Evolutionary conservation across 768 basidiomycete species (phyloP), one percentile per base, ranked within the genome.

Genomic region (Mrakia gelida): DNA sequence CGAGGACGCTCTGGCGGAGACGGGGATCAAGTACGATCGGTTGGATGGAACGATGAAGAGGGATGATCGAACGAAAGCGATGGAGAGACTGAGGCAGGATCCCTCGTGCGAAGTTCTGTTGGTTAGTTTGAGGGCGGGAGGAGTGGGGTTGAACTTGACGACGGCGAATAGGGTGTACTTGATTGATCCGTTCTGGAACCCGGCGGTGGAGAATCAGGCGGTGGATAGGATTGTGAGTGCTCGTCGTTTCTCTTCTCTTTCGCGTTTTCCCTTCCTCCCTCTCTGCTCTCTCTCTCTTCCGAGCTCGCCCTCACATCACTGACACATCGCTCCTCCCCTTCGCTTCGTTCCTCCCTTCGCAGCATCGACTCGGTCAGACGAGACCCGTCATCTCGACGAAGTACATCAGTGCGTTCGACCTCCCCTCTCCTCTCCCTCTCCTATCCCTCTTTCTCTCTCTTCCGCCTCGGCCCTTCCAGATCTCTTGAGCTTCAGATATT

Each of bases 111-210:
- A 99, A 86, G 93, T 99, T 23, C 87, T 99, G 61, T 88, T 99
- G 45, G 95, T 99, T 82, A 97, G 95, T 83, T 87, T 98, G 81
- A 92, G 96, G 82, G 97, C 97, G 10, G 97, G 97, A 74, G 97
- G 97, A 75, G 97, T 99, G 8, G 97, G 96, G 23, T 86, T 99
- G 76, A 99, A 98, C 84, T 88, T 98, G 65, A 98, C 96, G 0
- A 91, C 94, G 26, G 97, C 96, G 16, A 68, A 92, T 91, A 82
- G 92, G 91, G 75, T 95, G 93, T 98, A 97, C 84, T 86, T 99
- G 62, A 95, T 98, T 90, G 95, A 98, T 85, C 95, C 95, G 61
- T 98, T 97, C 84, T 98, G 95, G 94, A 97, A 97, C 81, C 95
- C 95, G 23, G 94, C 94, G 28, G 95, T 95, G 8, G 95, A 98